Evolutionary conservation across 768 basidiomycete species (phyloP), one percentile per base, ranked within the genome.

Genomic region (Pseudohyphozyma bogoriensis): DNA sequence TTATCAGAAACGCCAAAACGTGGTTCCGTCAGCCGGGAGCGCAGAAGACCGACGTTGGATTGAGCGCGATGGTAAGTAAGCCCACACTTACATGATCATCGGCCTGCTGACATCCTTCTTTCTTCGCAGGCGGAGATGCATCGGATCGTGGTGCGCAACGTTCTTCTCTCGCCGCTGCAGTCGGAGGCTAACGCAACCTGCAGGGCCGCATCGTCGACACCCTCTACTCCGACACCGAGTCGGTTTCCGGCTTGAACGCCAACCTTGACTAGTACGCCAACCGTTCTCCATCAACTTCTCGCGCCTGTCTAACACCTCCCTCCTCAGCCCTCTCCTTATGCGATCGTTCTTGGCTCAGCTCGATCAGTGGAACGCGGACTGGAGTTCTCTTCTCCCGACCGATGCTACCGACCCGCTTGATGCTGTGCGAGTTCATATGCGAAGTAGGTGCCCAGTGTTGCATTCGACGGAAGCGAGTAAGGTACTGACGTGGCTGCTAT

Each of bases 311-410:
- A 5, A 15, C 22, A 44, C 42, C 42, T 44, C 47, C 22, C 31
- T 20, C 18, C 18, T 42, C 40, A 42, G 40, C 47, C n/a, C 39
- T 11, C 40, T 89, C 53, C 77, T 89, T 56, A 85, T 87, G 75
- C 85, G 86, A 73, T 83, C 85, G 4, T 86, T 92, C 69, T 86
- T 92, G 73, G 78, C 83, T 0, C 89, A 91, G 72, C 76, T 89
- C 55, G 64, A 80, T 40, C 77, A 80, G 71, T 83, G 81, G 77
- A 75, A 81, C 68, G 78, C 74, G 76, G 84, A 86, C 64, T 81
- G 73, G 76, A 58, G 33, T 16, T 2, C 28, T 16, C 33, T 13
- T 7, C 24, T 37, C 28, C 35, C 50, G 12, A 29, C 39, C 29
- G 53, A 54, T 8, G 18, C n/a, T 18, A 20, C 15, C 35, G 26